Evolutionary conservation across 768 basidiomycete species (phyloP).

Genomic region (Lactifluus subvellereus): DNA sequence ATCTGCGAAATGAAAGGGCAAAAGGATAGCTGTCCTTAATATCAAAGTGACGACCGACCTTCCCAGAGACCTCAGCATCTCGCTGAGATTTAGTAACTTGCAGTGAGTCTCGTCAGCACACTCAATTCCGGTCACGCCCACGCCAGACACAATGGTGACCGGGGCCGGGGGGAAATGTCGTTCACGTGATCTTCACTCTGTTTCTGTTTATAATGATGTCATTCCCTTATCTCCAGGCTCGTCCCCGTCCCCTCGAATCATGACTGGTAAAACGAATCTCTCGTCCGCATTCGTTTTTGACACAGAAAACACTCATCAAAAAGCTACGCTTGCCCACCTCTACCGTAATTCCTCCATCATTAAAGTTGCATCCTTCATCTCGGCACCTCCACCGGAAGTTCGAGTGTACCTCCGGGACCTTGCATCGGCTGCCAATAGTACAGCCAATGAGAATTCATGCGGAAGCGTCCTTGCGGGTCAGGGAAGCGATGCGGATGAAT

Average conservation of each 20-base stretch:
- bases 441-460: constrained; percentile 38
- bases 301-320: constrained; percentile 18
- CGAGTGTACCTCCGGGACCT: constrained; percentile 28
- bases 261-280: constrained; percentile 10
- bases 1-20: constrained; percentile 1
- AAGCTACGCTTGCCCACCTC: constrained; percentile 17
- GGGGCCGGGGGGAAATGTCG: too few relatives aligned
- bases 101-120: too few relatives aligned
- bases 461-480: constrained; percentile 51
- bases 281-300: constrained; percentile 16
- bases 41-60: constrained; percentile 29
- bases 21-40: not conserved
- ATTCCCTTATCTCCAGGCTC: not conserved
- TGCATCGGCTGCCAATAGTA: constrained; percentile 35
- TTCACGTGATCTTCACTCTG: not conserved
- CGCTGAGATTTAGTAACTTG: not conserved
- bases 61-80: constrained; percentile 37
- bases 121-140: not conserved
- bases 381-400: constrained; percentile 13
- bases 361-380: constrained; percentile 19
- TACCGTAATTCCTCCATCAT: constrained; percentile 22
- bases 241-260: not conserved
- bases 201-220: not conserved
- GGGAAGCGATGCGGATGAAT: constrained; percentile 53
- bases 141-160: not conserved